Evolutionary conservation across 2,329 filamentous ascomycete species (phyloP).

Genomic region (Capronia epimyces): DNA sequence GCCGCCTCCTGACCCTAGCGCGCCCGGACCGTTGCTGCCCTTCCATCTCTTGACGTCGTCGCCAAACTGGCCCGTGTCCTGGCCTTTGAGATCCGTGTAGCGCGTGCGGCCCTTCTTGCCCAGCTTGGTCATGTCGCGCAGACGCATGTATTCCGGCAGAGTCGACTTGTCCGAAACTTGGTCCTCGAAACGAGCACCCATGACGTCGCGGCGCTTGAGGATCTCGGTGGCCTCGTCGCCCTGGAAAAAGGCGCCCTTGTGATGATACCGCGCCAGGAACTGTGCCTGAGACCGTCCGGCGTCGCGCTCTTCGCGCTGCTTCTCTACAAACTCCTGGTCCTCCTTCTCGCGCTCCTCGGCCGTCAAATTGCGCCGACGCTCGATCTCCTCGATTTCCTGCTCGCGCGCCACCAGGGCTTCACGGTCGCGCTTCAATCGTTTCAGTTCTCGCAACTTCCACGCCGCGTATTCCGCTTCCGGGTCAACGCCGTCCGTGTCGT

Average conservation of each 20-base stretch:
- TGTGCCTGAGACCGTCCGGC: slow-evolving; percentile 71
- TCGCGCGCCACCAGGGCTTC: slow-evolving; percentile 79
- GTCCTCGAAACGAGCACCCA: slow-evolving; percentile 76
- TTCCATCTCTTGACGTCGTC: slow-evolving; percentile 45
- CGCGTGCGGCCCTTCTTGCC: slow-evolving; percentile 87
- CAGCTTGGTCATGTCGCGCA: slow-evolving; percentile 87
- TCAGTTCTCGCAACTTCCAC: slow-evolving; percentile 89
- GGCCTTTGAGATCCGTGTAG: slow-evolving; percentile 79
- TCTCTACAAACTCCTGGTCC: slow-evolving; percentile 69
- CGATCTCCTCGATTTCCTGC: slow-evolving; percentile 79
- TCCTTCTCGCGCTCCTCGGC: slow-evolving; percentile 80
- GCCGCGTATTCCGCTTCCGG: slow-evolving; percentile 83
- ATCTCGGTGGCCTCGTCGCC: slow-evolving; percentile 72
- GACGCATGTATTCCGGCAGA: slow-evolving; percentile 84
- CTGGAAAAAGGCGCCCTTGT: slow-evolving; percentile 93
- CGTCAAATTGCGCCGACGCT: slow-evolving; percentile 79
- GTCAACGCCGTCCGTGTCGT: slow-evolving; percentile 83
- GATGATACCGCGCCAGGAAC: slow-evolving; percentile 93
- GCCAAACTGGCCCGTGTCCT: slow-evolving; percentile 87
- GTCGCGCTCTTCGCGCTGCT: slow-evolving; percentile 71
- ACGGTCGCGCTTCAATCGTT: slow-evolving; percentile 79
- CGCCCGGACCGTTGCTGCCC: slow-evolving; percentile 29
- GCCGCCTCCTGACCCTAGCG: slow-evolving; percentile 24
- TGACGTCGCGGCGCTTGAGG: slow-evolving; percentile 73
- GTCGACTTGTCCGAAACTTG: slow-evolving; percentile 76